Evolutionary conservation across 495 filamentous ascomycete genomes (phyloP).

Genomic region (Diplogelasinospora grovesii): DNA sequence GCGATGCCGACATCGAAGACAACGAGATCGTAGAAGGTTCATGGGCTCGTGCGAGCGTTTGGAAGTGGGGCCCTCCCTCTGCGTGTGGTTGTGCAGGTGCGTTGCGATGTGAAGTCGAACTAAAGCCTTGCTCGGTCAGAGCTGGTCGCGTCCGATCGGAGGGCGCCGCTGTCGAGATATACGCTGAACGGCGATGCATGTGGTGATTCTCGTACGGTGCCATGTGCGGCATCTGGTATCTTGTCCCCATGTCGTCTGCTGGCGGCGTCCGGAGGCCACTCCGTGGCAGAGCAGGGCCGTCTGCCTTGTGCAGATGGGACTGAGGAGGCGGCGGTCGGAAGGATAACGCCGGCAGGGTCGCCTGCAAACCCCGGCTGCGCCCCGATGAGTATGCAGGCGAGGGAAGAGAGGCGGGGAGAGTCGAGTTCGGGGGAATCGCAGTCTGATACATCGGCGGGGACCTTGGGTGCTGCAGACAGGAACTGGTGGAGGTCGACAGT

Average conservation of each 20-base stretch:
- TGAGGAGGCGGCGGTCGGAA: neutral
- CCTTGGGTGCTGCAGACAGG: too few species aligned
- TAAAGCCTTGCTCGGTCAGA: constrained; percentile 22
- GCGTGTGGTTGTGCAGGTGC: constrained; percentile 9
- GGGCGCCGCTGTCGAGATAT: constrained; percentile 18
- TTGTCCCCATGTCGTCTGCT: constrained; percentile 42
- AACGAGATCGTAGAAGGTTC: neutral
- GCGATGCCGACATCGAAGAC: constrained; percentile 12
- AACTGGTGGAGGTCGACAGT: neutral
- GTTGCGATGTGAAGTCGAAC: constrained; percentile 11
- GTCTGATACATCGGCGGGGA: constrained; percentile 17
- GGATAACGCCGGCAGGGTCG: too few species aligned
- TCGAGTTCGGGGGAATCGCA: constrained; percentile 3
- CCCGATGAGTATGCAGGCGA: constrained; percentile 5
- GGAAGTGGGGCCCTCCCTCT: neutral
- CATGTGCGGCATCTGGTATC: constrained; percentile 39
- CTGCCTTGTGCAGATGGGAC: neutral
- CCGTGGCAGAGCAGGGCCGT: neutral
- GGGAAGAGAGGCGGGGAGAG: constrained; percentile 3
- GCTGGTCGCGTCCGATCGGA: constrained; percentile 17
- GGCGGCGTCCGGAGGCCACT: constrained; percentile 46
- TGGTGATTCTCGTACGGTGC: constrained; percentile 35
- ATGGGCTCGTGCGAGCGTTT: constrained; percentile 14
- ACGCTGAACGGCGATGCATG: constrained; percentile 27
- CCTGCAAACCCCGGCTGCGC: constrained; percentile 1